Evolutionary conservation across 257 asterid species (phyloP), one percentile per base, ranked within the genome.

Genomic region (Solanum bulbocastanum): DNA sequence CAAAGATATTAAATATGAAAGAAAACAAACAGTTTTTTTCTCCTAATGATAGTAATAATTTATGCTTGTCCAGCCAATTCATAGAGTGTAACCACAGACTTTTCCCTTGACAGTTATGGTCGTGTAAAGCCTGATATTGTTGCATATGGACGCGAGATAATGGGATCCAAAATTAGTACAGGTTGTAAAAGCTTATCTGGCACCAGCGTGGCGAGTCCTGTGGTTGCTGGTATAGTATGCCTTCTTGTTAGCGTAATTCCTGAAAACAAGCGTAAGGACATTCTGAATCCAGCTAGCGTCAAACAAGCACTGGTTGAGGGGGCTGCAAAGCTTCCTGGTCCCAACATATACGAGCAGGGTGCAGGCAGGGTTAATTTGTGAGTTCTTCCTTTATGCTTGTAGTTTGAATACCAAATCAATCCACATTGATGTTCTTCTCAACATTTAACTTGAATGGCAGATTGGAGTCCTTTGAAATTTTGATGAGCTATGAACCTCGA

Each of bases 121-220:
- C 99, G 98, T 86, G 95, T 97, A 88, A 97, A 97, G 94, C 99
- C 99, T 60, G 99, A 97, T 86, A 91, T 97, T 88, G 99, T 97
- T 93, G 99, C 99, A 65, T 97, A 95, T 91, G 99, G 99, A 35
- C 94, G 98, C 62, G 99, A 97, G 91, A 97, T 97, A 84, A 93
- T 96, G 98, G 99, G 99, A 71, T 95, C 99, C 89, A 97, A 95
- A 94, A 97, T 97, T 83, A 97, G 98, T 90, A 94, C 96, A 86
- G 99, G 99, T 87, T 97, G 99, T 91, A 97, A 95, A 95, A 97
- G 99, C 92, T 94, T 97, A 90, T 97, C 99, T 6, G 99, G 99
- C 66, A 97, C 99, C 68, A 97, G 99, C 32, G 99, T 97, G 89
- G 99, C 99, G 27, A 97, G 99, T 92, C 99, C 99, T 84, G 99